Base-by-base conservation (phyloP, 2,329 filamentous ascomycete species). In the Epichloe elymi region DNA sequence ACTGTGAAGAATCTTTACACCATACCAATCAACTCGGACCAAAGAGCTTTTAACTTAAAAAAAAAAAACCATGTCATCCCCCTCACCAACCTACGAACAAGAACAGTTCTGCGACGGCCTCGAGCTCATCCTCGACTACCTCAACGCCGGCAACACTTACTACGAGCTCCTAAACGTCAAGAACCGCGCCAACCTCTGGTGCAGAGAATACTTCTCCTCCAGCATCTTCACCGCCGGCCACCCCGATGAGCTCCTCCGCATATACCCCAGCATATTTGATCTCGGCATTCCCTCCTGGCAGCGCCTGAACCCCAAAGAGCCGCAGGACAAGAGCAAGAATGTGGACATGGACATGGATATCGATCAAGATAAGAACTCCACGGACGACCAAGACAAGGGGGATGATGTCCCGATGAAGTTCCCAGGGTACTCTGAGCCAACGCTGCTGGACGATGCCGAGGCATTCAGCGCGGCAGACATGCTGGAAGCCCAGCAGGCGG, bases 121-220 rank as follows among this genome's bases (percentile, higher is more conserved):
- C 41, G 53, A 50, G 46, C 53, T 63, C 47, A 55, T 60, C 44
- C 50, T 63, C 45, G 50, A 55, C 48, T 63, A 62, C 53, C 56
- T 64, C 57, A 64, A 62, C 57, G 38, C 45, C 37, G 56, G 57
- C 53, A 56, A 53, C 49, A 40, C 48, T 35, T 44, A 44, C 38
- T 17, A 43, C 2, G 30, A 55, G 12, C 48, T 57, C 17, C 3
- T n/a, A 2, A 26, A 12, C 10, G 14, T 54, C 15, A 20, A 35
- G 5, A 14, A 10, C 33, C 35, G 4, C 17, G 51, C 56, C 30
- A 17, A 30, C 3, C 8, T 12, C 45, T 57, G 54, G 49, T 49
- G 46, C 46, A 36, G 3, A n/a, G 4, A 12, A 0, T 54, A 46
- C 49, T 49, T 36, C 33, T 5, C 12, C 45, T 4, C 10, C 17